Base-by-base conservation (phyloP, 208 protist species). In the Wallacemonas sp. region DNA sequence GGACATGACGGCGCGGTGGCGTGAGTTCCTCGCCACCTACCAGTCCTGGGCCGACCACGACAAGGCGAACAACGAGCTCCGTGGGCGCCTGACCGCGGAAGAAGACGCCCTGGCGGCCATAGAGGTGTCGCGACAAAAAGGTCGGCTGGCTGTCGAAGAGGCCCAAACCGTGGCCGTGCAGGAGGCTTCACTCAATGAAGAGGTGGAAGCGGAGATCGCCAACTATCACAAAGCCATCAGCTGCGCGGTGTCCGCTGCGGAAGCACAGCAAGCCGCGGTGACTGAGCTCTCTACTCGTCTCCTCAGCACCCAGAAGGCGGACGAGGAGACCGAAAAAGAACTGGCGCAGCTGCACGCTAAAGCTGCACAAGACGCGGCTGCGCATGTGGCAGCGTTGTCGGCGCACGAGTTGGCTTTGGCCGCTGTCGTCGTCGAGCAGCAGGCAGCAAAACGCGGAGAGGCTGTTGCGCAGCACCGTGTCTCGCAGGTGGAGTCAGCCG, bases 241-340 rank as follows among this genome's bases (percentile, higher is more conserved):
- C 57, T 36, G 64, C 36, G 53, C 46, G 36, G 33, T 70, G 57
- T 59, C 9, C 13, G 63, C 29, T 15, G 62, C 67, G 12, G 24
- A 36, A 15, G 29, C 50, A 15, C 58, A 55, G 27, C 44, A 37
- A 26, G 19, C 21, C 19, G 32, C 24, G 2, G 39, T 78, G 21
- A 24, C 24, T 13, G 58, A 50, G 58, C 58, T 63, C 29, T 22
- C 1, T 1, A 42, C 41, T 21, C 58, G n/a, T 32, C 58, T 1
- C 37, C 5, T 17, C 15, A 19, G 12, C 17, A 15, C 58, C 6
- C 41, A 46, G 30, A 30, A n/a, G n/a, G 41, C 38, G 4, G 6
- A 3, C 15, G 41, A 29, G 26, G 58, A 12, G 58, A 13, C 29
- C 9, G 39, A 63, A 2, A 19, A 13, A 19, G 21, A 53, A n/a